Base-by-base conservation (phyloP, 805 yeast genomes). In the Myxozyma melibiosi region DNA sequence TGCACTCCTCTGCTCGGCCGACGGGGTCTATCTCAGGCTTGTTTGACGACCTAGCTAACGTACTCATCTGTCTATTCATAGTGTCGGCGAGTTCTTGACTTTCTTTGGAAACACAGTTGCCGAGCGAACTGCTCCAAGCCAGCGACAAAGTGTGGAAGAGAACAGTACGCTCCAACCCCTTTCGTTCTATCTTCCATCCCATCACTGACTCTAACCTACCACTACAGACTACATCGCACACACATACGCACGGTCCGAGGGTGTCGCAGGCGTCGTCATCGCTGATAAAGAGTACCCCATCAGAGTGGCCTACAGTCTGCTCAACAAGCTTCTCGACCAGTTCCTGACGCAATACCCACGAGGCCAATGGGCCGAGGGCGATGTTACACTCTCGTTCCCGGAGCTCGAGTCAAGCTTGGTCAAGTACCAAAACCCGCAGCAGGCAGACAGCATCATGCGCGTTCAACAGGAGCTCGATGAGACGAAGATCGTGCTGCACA, bases 381-480 rank as follows among this genome's bases (percentile, higher is more conserved):
- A 61, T 3, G 56, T 53, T 27, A 46, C 54, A 25, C 51, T 86
- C 53, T 73, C 74, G 38, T 84, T 80, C 70, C 82, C 81, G 25
- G 82, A 81, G 58, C 78, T 92, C 67, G 87, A 84, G 31, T 75
- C 74, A 25, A 90, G 90, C 71, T 75, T 94, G 65, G 75, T 78
- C 66, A 88, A 88, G 69, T 94, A 94, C 75, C 99, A 94, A 76
- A 96, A 94, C 71, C 99, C 99, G 30, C 80, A 86, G 40, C 96
- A 94, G 76, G 98, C 98, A 0, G 99, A 94, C 72, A 86, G 97
- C 9, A 84, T 94, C 62, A 86, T 94, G 96, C 88, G 86, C 72
- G 99, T 94, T 22, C 99, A 94, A 77, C 96, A 90, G 70, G 99
- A 94, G 74, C 81, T 94, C 67, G 99, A 94, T 73, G 99, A 94